These are phyloP conservation scores for Populus hybrid DNA, from an alignment of 441 rosid species.

Conservation along the genomic window DNA sequence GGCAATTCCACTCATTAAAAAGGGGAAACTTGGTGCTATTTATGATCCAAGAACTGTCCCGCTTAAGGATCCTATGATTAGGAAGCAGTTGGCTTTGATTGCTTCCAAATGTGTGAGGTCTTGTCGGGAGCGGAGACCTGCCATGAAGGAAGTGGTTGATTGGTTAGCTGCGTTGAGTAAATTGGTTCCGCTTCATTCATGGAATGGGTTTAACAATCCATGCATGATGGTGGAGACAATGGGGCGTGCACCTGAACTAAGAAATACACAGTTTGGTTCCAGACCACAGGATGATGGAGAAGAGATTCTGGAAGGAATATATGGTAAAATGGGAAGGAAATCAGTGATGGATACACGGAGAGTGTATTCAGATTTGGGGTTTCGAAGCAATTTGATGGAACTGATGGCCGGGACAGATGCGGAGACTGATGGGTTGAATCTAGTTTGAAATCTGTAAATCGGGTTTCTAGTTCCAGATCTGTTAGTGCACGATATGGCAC, in stretches of 20 bases:
- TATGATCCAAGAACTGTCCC: conserved; percentile 71
- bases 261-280: conserved; percentile 24
- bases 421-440: conserved; percentile 27
- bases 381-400: conserved; percentile 70
- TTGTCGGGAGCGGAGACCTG: conserved; percentile 90
- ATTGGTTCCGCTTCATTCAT: conserved; percentile 73
- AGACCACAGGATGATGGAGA: conserved; percentile 19
- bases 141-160: conserved; percentile 77
- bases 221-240: conserved; percentile 93
- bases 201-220: conserved; percentile 94
- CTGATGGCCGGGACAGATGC: conserved; percentile 52
- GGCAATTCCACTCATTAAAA: conserved; percentile 92
- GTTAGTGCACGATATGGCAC: conserved; percentile 31
- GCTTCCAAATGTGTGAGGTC: conserved; percentile 95
- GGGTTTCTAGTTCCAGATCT: conserved; percentile 36
- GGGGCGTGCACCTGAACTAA: conserved; percentile 65
- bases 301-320: conserved; percentile 34
- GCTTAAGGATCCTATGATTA: conserved; percentile 61
- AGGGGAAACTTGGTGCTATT: conserved; percentile 71
- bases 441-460: conserved; percentile 24
- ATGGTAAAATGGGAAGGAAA: conserved; percentile 27
- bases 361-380: conserved; percentile 69
- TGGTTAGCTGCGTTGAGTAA: conserved; percentile 73
- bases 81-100: conserved; percentile 78
- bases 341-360: conserved; percentile 41